These are phyloP conservation scores for Lagerstroemia speciosa DNA, from an alignment of 345 rosid genomes.

Conservation along the genomic window DNA sequence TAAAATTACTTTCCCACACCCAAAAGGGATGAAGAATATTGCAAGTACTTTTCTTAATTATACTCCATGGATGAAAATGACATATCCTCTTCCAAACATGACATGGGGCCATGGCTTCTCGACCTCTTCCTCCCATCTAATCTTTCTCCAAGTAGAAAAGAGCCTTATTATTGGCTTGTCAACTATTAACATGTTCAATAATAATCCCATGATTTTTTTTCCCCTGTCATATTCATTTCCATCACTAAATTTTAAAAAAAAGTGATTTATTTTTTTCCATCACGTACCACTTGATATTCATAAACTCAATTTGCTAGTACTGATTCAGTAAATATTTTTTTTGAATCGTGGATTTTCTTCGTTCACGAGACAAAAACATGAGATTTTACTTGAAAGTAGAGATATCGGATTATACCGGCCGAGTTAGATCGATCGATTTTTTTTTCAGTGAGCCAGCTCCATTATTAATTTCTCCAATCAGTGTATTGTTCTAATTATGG, in stretches of 20 bases:
- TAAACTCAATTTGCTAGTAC: too few relatives aligned
- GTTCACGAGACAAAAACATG: too few relatives aligned
- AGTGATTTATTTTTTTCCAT: too few relatives aligned
- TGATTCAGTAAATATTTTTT: too few relatives aligned
- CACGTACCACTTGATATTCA: too few relatives aligned
- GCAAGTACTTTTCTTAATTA: too few relatives aligned
- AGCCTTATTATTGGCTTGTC: background rate
- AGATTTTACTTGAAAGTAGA: too few relatives aligned
- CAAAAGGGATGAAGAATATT: too few relatives aligned
- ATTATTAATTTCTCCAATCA: slow-evolving; percentile 4
- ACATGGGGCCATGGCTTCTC: slow-evolving; percentile 3
- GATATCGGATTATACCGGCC: too few relatives aligned
- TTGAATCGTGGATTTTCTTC: too few relatives aligned
- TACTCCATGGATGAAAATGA: background rate
- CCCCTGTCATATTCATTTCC: slow-evolving; percentile 4
- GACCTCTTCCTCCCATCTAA: background rate
- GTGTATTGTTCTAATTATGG: slow-evolving; percentile 12
- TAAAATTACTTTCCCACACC: background rate
- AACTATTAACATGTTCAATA: slow-evolving; percentile 5
- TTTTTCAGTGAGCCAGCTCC: too few relatives aligned
- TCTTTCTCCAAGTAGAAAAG: background rate
- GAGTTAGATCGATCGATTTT: too few relatives aligned
- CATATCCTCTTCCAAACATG: background rate
- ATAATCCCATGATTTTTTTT: background rate
- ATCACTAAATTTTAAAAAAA: background rate